A percentile compares a stretch with the other conserved stretches of the same genome.
Conservation (phyloP, 108 stramenopile genomes). For the Fistulifera pelliculosa region DNA sequence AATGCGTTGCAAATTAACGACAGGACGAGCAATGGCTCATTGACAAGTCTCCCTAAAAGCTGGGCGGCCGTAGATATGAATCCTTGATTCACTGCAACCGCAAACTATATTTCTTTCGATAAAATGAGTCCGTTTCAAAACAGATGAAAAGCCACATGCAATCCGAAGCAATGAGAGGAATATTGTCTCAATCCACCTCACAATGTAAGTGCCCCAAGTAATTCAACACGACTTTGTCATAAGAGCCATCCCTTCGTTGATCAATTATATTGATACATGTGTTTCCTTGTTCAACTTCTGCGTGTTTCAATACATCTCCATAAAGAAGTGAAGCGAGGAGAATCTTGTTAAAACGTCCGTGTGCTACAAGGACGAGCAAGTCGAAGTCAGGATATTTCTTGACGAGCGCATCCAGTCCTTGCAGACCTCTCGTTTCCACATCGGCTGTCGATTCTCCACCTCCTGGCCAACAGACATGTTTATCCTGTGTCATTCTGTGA, state of each 20-base stretch:
- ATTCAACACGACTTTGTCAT: no score
- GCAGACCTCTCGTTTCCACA: constrained; percentile 17
- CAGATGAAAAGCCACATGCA: no score
- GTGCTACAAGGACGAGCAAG: constrained; percentile 28
- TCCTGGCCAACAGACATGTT: constrained; percentile 13
- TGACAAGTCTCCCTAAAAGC: no score
- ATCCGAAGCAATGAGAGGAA: no score
- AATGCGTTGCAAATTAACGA: no score
- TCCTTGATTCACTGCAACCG: no score
- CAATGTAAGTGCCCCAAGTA: no score
- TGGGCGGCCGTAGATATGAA: no score
- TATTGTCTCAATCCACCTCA: no score
- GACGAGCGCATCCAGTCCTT: constrained; percentile 14
- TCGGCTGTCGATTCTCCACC: constrained; percentile 26
- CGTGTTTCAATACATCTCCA: constrained; percentile 6
- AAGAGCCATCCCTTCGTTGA: neutral
- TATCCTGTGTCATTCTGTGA: neutral
- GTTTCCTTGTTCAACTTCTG: constrained; percentile 26
- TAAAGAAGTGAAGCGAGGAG: constrained; percentile 19
- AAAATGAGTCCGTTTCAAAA: no score
- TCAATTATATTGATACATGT: constrained; percentile 34
- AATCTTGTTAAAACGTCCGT: constrained; percentile 37
- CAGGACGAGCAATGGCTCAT: no score
- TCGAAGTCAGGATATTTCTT: constrained; percentile 8
- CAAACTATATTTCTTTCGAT: no score